Evolutionary conservation across 2,329 filamentous ascomycete genomes (phyloP), one percentile per base, ranked within the genome.

Genomic region (Dothidotthia symphoricarpi): DNA sequence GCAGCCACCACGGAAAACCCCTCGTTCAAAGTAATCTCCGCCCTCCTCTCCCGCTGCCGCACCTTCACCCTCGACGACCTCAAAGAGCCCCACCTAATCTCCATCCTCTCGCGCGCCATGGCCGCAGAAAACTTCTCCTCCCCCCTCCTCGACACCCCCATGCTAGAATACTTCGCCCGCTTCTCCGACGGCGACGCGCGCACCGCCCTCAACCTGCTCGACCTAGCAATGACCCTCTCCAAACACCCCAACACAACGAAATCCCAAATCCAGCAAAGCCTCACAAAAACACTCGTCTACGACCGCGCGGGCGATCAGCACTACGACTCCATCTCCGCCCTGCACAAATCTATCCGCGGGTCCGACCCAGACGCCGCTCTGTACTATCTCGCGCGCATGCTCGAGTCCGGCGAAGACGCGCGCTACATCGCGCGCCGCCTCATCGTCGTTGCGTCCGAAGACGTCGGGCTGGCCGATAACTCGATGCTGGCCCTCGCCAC

Each of bases 1-100:
- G 93, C 90, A 9, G 93, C 93, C 6, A 98, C 93, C 3, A 98
- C 93, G 0, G 93, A 98, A 67, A 98, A 98, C 52, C 93, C 93
- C 0, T 91, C 85, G 3, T 97, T 97, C 74, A 91, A 94, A 59
- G 82, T 98, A 28, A 86, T 93, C 53, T 84, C 81, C 49, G 91
- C 93, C 2, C 74, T 98, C 37, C 75, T 97, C 3, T 95, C 88
- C 16, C 79, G 93, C 31, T 97, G 91, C 67, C 79, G 93, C 17
- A 95, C 88, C 0, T 97, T 98, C 55, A 95, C 88, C 0, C 71
- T 98, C 8, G 73, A 82, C 30, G 83, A 89, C 50, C 76, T 98
- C 28, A 77, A 78, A 0, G 78, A 84, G 16, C 78, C 84, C 2
- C 80, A 94, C 66, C 75, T 97, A 4, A 72, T 78, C 13, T 71